Evolutionary conservation across 129 eudicot species (phyloP).

Genomic region (Lactuca sativa): DNA sequence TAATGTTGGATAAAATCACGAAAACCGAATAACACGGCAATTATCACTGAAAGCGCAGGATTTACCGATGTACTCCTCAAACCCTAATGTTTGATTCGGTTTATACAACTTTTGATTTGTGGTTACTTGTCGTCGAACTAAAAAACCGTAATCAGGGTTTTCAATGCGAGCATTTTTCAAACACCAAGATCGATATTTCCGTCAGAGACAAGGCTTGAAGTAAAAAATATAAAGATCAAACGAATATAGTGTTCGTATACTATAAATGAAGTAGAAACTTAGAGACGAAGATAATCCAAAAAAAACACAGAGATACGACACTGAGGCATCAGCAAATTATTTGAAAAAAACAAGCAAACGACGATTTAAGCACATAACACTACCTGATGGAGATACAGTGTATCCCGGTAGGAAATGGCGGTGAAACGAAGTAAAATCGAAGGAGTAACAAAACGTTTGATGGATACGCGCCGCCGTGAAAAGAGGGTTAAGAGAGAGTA

Average conservation of each 20-base stretch:
- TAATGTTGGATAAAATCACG: not conserved
- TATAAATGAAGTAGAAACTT: not conserved
- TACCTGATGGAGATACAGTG: conserved; percentile 15
- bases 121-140: not conserved
- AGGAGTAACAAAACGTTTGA: not conserved
- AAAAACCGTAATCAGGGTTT: conserved; percentile 27
- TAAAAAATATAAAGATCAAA: not conserved
- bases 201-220: not conserved
- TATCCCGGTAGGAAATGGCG: not conserved
- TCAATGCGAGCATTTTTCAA: conserved; percentile 11
- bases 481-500: not conserved
- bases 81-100: not conserved
- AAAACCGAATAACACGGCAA: not conserved
- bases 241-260: not conserved
- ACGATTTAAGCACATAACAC: not conserved
- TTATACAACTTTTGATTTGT: not conserved
- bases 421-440: not conserved
- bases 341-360: not conserved
- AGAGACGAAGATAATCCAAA: not conserved
- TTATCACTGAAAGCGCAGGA: not conserved
- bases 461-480: conserved; percentile 21
- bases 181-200: not conserved
- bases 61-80: not conserved
- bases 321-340: not conserved
- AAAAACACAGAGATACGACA: not conserved